These are phyloP conservation scores for Tephrocybe rancida DNA, from an alignment of 768 basidiomycete species.

Conservation along the genomic window DNA sequence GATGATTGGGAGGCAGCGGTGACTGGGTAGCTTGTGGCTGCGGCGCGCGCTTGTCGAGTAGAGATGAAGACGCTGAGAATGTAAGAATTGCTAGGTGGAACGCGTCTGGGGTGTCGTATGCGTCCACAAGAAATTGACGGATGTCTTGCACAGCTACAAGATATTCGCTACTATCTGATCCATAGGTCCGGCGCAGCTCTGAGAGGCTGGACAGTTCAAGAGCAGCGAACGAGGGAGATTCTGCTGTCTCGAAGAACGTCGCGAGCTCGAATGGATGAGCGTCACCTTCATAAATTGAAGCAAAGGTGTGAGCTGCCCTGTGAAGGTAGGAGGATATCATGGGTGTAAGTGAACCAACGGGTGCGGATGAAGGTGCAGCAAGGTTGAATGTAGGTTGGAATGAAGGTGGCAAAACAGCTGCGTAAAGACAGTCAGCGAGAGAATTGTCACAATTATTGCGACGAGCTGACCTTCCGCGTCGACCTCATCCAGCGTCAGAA, in stretches of 20 bases:
- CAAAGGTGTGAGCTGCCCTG: conserved; percentile 60
- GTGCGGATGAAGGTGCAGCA: conserved; percentile 26
- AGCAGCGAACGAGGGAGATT: conserved; percentile 59
- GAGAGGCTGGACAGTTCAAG: conserved; percentile 57
- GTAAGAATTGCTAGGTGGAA: conserved; percentile 58
- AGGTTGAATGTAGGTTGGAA: conserved; percentile 51
- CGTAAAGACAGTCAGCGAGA: conserved; percentile 9
- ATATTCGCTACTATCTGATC: conserved; percentile 59
- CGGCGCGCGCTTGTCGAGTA: conserved; percentile 37
- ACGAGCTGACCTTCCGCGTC: conserved; percentile 53
- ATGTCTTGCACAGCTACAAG: conserved; percentile 42
- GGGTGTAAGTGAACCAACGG: conserved; percentile 44
- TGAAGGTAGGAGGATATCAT: conserved; percentile 60
- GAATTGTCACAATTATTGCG: neutral
- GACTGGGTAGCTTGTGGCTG: conserved; percentile 45
- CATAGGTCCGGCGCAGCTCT: conserved; percentile 48
- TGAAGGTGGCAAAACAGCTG: conserved; percentile 61
- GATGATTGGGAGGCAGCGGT: conserved; percentile 44
- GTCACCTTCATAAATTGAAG: conserved; percentile 46
- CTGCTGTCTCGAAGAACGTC: conserved; percentile 55
- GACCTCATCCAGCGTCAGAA: conserved; percentile 58
- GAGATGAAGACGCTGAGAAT: conserved; percentile 32
- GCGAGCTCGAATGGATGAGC: conserved; percentile 37
- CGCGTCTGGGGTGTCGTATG: conserved; percentile 35
- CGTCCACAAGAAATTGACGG: conserved; percentile 48